Percentiles rank a stretch among this genome's conserved stretches.
Conservation (phyloP, 106 monocot genomes). For the Platanthera guangdongensis region DNA sequence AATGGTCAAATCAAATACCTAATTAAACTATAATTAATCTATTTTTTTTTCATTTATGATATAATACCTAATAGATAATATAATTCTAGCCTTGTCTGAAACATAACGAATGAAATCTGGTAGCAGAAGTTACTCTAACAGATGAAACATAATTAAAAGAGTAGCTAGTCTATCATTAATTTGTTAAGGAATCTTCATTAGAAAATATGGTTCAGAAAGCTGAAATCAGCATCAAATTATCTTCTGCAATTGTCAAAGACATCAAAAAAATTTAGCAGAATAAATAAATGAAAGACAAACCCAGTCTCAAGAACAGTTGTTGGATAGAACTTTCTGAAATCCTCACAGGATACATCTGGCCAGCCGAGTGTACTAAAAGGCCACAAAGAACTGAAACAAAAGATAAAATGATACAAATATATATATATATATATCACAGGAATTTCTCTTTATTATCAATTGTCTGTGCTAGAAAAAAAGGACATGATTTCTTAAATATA, state of each 20-base stretch:
- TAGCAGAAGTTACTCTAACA: too few relatives aligned
- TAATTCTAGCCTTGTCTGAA: too few relatives aligned
- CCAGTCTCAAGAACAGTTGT: slow-evolving; percentile 95
- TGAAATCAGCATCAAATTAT: neutral
- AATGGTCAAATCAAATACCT: too few relatives aligned
- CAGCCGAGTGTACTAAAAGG: slow-evolving; percentile 99
- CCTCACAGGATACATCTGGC: slow-evolving; percentile 84
- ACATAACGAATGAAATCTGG: too few relatives aligned
- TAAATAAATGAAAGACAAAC: slow-evolving; percentile 32
- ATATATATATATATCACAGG: neutral
- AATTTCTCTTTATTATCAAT: neutral
- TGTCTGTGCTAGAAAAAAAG: neutral
- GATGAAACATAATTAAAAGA: neutral
- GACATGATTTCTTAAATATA: too few relatives aligned
- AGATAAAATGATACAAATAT: slow-evolving; percentile 11
- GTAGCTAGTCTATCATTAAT: neutral
- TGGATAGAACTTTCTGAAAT: slow-evolving; percentile 83
- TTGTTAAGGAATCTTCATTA: neutral
- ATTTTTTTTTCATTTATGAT: too few relatives aligned
- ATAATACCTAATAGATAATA: too few relatives aligned
- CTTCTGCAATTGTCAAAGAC: neutral
- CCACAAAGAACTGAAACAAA: slow-evolving; percentile 80
- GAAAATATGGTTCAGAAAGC: neutral
- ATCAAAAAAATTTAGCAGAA: neutral
- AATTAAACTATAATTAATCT: too few relatives aligned